These are phyloP conservation scores for Tolypocladium album DNA, from an alignment of 2,329 filamentous ascomycete species.

Conservation along the genomic window DNA sequence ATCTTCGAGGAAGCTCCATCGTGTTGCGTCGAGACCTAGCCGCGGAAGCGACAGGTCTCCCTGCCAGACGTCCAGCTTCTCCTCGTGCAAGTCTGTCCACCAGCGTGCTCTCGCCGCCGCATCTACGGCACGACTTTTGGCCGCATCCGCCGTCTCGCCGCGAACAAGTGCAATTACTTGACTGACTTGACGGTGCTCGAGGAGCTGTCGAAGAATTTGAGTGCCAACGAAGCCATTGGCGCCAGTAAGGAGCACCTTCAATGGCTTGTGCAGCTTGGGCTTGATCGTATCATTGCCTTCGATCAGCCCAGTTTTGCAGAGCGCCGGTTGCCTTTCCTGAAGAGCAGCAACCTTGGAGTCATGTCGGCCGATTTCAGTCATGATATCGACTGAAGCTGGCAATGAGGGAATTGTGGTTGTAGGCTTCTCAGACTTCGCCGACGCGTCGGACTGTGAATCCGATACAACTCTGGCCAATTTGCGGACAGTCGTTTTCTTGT, in stretches of 20 bases:
- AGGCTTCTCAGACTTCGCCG: background rate
- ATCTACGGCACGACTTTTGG: conserved; percentile 1
- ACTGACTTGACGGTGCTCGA: background rate
- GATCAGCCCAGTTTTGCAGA: no score
- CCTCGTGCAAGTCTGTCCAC: conserved; percentile 3
- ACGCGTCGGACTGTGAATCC: background rate
- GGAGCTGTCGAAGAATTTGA: conserved; percentile 5
- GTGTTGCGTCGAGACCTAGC: background rate
- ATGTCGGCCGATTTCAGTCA: background rate
- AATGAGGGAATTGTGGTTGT: background rate
- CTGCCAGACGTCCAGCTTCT: conserved; percentile 5
- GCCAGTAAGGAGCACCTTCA: conserved; percentile 4
- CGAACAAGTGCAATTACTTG: conserved; percentile 3
- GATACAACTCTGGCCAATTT: background rate
- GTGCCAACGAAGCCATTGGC: conserved; percentile 5
- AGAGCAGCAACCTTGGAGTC: background rate
- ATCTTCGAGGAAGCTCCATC: background rate
- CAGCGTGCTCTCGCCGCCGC: conserved; percentile 2
- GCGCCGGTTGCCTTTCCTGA: background rate
- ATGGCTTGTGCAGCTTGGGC: background rate
- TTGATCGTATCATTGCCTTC: background rate
- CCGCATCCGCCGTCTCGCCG: background rate
- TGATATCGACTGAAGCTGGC: background rate
- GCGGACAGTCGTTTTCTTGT: background rate
- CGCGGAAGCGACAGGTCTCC: conserved; percentile 1